Base-by-base conservation (phyloP, 1,284 basidiomycete species). In the Cutaneotrichosporon curvatum region DNA sequence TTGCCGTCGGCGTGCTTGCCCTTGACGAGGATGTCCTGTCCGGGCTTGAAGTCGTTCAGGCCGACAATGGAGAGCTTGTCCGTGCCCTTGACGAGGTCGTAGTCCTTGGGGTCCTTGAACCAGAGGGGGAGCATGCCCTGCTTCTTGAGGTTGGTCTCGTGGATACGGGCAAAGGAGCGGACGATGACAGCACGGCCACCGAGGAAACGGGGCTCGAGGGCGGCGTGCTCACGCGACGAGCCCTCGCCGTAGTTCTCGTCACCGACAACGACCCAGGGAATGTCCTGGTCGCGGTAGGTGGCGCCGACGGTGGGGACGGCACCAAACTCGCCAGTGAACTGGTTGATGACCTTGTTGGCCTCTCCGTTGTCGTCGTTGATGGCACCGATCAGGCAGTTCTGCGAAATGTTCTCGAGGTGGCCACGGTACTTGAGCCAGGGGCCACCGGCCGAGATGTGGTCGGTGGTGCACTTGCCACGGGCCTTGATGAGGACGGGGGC, bases 371-470 rank as follows among this genome's bases (percentile, higher is more conserved):
- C 91, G 49, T 81, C 71, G 78, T 96, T 96, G 78, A 97, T 92
- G 48, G 90, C 92, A 70, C 90, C 90, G 58, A 97, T 97, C 72
- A 96, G 74, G 76, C 89, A 94, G 79, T 97, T 97, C 74, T 95
- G 83, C 84, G 65, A 47, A 35, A 97, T 98, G 81, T 98, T 97
- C 74, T 95, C 81, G 65, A 98, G 83, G 75, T 97, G 94, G 59
- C 94, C 94, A 78, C 94, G 88, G 81, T 92, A 97, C 77, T 96
- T 96, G 76, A 97, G 81, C 94, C 94, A 98, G 37, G 94, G 94
- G 50, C 94, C 94, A 78, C 91, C 94, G 21, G 45, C 37, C 8
- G 65, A 63, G 56, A 63, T 75, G 67, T 75, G 74, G 61, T 78
- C 76, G 55, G 77, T 78, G 56, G 76, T 97, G 85, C 95, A 99